Evolutionary conservation across 2,329 filamentous ascomycete species (phyloP).

Genomic region (Didymosphaeria variabile): DNA sequence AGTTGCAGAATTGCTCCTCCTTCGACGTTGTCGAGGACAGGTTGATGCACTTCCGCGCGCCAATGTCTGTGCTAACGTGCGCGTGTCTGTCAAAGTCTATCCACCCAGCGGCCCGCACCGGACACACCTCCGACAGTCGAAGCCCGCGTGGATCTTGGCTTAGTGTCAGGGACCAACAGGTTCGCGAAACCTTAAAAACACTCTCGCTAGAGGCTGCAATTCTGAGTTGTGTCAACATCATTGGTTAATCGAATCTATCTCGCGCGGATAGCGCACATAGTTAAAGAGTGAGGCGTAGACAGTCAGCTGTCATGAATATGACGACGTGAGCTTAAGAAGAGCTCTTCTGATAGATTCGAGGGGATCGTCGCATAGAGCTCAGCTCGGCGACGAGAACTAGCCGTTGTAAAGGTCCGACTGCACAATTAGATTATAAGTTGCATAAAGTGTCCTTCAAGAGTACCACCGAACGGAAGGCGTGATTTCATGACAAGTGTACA

Average conservation of each 20-base stretch:
- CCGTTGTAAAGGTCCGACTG: background rate
- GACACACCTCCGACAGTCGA: constrained; percentile 29
- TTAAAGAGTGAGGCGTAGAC: background rate
- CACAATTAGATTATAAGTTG: background rate
- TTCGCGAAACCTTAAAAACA: constrained; percentile 4
- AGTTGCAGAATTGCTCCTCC: background rate
- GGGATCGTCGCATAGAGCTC: no score
- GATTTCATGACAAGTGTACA: background rate
- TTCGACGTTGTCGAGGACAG: no score
- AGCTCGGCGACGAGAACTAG: background rate
- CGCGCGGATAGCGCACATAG: background rate
- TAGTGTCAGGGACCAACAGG: constrained; percentile 2
- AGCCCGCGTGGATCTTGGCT: background rate
- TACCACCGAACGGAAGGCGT: background rate
- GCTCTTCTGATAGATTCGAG: no score
- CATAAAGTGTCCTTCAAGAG: background rate
- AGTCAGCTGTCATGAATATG: background rate
- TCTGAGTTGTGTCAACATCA: background rate
- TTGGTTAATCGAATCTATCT: background rate
- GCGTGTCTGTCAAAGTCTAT: constrained; percentile 1
- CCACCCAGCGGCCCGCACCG: constrained; percentile 25
- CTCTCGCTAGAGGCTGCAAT: background rate
- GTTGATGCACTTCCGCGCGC: background rate
- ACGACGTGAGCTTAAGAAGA: background rate
- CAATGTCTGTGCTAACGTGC: background rate